Evolutionary conservation across 1,284 basidiomycete genomes (phyloP).

Genomic region (Kwoniella shivajii): DNA sequence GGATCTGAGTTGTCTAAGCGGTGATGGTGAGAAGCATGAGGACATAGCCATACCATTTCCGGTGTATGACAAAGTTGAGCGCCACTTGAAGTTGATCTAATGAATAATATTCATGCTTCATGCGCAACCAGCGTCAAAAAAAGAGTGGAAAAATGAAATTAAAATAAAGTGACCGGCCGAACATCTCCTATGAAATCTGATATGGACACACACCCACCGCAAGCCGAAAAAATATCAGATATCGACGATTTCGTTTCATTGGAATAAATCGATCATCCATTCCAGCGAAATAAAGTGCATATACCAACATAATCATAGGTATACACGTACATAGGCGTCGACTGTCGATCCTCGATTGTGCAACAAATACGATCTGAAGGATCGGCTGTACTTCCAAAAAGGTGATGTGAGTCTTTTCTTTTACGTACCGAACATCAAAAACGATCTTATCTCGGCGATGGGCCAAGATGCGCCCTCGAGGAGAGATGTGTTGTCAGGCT

Average conservation of each 20-base stretch:
- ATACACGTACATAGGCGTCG: not conserved
- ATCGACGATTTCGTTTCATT: not conserved
- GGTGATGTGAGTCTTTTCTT: too few species aligned
- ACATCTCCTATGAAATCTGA: slow-evolving; percentile 4
- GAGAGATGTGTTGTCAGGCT: too few species aligned
- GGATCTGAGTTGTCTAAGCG: too few species aligned
- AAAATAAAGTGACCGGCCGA: slow-evolving; percentile 11
- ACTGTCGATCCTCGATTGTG: too few species aligned
- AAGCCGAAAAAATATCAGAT: not conserved
- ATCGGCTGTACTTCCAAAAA: too few species aligned
- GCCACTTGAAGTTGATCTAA: not conserved
- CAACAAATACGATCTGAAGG: too few species aligned
- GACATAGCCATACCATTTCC: too few species aligned
- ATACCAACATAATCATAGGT: not conserved
- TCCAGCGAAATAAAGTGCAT: too few species aligned
- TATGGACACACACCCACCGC: not conserved
- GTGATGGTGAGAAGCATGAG: too few species aligned
- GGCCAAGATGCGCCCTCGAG: too few species aligned
- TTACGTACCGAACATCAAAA: not conserved
- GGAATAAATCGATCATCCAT: too few species aligned
- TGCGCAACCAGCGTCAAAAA: not conserved
- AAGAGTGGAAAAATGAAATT: not conserved
- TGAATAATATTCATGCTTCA: not conserved
- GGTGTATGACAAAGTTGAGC: not conserved
- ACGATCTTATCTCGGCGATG: too few species aligned